A percentile compares a stretch with the other conserved stretches of the same genome.
Evolutionary conservation across 2,329 filamentous ascomycete genomes (phyloP).

Genomic region (Diaporthe sp.): DNA sequence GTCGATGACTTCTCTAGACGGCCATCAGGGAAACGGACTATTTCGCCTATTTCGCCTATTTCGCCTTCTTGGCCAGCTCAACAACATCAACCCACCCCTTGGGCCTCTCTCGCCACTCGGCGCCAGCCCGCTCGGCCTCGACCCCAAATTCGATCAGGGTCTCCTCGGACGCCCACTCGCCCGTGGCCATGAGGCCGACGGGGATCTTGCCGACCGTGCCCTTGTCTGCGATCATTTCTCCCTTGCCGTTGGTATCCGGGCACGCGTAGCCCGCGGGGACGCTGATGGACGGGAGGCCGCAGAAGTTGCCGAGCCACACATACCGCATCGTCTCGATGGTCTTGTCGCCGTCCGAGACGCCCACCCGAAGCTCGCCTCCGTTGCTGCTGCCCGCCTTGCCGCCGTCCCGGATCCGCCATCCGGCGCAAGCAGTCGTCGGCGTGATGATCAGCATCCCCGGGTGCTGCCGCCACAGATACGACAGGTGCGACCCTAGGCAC

Average conservation of each 20-base stretch:
- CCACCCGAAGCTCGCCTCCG: constrained; percentile 49
- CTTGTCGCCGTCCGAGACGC: constrained; percentile 57
- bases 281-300: constrained; percentile 57
- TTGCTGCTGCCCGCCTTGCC: constrained; percentile 9
- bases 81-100: constrained; percentile 59
- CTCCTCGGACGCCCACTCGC: constrained; percentile 65
- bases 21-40: background rate
- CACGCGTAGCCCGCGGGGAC: constrained; percentile 57
- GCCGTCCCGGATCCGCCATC: constrained; percentile 52
- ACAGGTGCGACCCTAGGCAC: constrained; percentile 77
- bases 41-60: constrained; percentile 40
- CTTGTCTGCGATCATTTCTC: constrained; percentile 45
- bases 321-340: constrained; percentile 61
- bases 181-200: constrained; percentile 65
- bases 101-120: constrained; percentile 46
- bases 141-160: constrained; percentile 59
- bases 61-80: constrained; percentile 45
- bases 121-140: constrained; percentile 55
- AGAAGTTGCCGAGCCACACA: constrained; percentile 63
- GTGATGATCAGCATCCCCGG: constrained; percentile 78
- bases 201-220: constrained; percentile 55
- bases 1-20: background rate
- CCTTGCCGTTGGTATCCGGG: constrained; percentile 46
- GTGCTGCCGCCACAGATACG: constrained; percentile 71
- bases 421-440: constrained; percentile 68